A percentile compares a stretch with the other conserved stretches of the same genome.
These are phyloP conservation scores for Chimonanthus praecox DNA, from an alignment of 164 flowering plant species.

Conservation along the genomic window DNA sequence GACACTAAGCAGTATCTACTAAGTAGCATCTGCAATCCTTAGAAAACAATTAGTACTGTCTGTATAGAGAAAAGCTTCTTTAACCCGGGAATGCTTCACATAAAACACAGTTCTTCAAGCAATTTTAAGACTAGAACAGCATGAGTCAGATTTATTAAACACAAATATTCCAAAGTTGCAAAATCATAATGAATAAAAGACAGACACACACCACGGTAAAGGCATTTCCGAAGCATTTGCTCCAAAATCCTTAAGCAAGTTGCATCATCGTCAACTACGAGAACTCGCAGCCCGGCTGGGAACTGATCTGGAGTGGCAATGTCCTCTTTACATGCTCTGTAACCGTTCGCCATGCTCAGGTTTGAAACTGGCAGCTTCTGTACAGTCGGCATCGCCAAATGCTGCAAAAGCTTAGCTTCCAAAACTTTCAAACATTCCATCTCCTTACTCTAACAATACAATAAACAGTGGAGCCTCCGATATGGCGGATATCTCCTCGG, in stretches of 20 bases:
- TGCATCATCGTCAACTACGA: slow-evolving; percentile 75
- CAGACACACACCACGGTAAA: slow-evolving; percentile 43
- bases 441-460: not conserved
- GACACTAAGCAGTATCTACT: not conserved
- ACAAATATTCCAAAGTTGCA: not conserved
- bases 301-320: slow-evolving; percentile 37
- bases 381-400: slow-evolving; percentile 27
- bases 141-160: not conserved
- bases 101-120: not conserved
- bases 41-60: not conserved
- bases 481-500: not conserved
- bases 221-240: slow-evolving; percentile 65
- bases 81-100: not conserved
- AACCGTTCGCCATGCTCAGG: slow-evolving; percentile 16
- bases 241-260: slow-evolving; percentile 57
- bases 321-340: slow-evolving; percentile 26
- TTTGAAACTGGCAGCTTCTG: slow-evolving; percentile 30
- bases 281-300: slow-evolving; percentile 73
- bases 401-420: not conserved
- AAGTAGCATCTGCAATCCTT: not conserved
- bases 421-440: not conserved
- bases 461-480: not conserved
- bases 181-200: not conserved
- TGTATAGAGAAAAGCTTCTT: not conserved
- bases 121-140: no score